Evolutionary conservation across 495 filamentous ascomycete genomes (phyloP).

Genomic region (Neurospora pannonica): DNA sequence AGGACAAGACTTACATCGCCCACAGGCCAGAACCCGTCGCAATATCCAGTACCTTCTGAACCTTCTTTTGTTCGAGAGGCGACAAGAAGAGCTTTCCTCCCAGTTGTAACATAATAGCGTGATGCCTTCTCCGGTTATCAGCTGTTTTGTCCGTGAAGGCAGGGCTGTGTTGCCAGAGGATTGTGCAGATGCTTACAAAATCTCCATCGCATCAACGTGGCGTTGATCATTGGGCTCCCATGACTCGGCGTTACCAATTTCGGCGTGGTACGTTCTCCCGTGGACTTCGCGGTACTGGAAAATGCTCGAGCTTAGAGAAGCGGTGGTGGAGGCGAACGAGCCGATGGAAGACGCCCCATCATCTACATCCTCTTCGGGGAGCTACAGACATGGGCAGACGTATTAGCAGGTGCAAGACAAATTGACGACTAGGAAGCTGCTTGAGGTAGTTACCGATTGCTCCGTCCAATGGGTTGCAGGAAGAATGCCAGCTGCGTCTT

Average conservation of each 20-base stretch:
- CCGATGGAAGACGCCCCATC: neutral
- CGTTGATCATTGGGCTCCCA: constrained; percentile 28
- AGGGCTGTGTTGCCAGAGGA: neutral
- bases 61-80: constrained; percentile 30
- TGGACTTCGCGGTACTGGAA: neutral
- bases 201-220: constrained; percentile 21
- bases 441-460: neutral
- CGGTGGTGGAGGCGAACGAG: neutral
- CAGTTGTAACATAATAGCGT: neutral
- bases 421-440: neutral
- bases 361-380: neutral
- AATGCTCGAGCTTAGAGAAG: constrained; percentile 2
- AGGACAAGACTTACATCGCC: constrained; percentile 24
- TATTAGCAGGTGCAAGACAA: neutral
- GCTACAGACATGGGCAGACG: neutral
- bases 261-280: constrained; percentile 11
- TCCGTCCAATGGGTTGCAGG: neutral
- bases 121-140: neutral
- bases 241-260: constrained; percentile 19
- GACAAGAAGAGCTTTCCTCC: constrained; percentile 38
- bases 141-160: neutral
- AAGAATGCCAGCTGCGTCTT: neutral
- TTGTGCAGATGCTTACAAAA: constrained; percentile 8
- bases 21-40: constrained; percentile 56
- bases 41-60: constrained; percentile 47